Conservation (phyloP, 2,329 filamentous ascomycete genomes). For the Penicillium sp. region DNA sequence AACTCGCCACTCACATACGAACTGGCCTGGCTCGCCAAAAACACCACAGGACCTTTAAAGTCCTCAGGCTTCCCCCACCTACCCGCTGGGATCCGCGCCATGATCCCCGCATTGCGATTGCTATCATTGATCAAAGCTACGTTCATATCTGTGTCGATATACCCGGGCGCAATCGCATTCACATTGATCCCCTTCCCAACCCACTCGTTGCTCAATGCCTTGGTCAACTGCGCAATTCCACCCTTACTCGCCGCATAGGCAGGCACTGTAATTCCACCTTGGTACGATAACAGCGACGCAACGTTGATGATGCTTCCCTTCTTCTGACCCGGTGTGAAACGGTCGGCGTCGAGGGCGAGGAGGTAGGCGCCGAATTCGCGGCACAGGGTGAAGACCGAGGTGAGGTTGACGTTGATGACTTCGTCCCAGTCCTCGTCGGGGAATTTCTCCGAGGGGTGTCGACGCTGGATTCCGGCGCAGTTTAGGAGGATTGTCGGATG, state of each 20-base stretch:
- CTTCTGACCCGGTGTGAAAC: conserved; percentile 18
- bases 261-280: conserved; percentile 85
- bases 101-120: conserved; percentile 72
- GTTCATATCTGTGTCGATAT: conserved; percentile 96
- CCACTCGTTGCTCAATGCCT: conserved; percentile 88
- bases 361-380: conserved; percentile 44
- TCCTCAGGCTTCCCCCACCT: conserved; percentile 85
- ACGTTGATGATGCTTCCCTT: conserved; percentile 74
- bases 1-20: conserved; percentile 82
- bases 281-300: conserved; percentile 78
- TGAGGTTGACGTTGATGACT: conserved; percentile 78
- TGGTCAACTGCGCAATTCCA: conserved; percentile 82
- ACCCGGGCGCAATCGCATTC: conserved; percentile 54
- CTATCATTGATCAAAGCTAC: conserved; percentile 75
- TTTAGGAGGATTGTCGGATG: conserved; percentile 80
- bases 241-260: conserved; percentile 88
- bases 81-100: conserved; percentile 79
- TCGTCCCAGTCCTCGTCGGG: conserved; percentile 78
- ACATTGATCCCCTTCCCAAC: conserved; percentile 77
- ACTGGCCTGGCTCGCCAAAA: conserved; percentile 75
- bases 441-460: conserved; percentile 76
- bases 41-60: conserved; percentile 83
- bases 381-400: conserved; percentile 31
- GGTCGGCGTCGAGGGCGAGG: conserved; percentile 35
- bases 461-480: conserved; percentile 83